A percentile compares a stretch with the other conserved stretches of the same genome.
Evolutionary conservation across 495 filamentous ascomycete genomes (phyloP).

Genomic region (Ramalina peruviana): DNA sequence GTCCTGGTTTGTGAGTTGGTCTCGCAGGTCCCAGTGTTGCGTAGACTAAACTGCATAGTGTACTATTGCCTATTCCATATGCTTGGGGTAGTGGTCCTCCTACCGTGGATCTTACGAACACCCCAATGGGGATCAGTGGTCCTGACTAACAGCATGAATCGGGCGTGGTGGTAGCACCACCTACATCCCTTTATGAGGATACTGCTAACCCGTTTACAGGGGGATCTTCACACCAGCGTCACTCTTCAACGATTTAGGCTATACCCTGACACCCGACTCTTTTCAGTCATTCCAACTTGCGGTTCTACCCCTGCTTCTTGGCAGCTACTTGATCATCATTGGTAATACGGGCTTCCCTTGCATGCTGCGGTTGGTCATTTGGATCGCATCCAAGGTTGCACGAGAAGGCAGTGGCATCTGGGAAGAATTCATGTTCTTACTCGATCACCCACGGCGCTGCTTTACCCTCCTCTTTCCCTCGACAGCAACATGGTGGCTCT

Average conservation of each 20-base stretch:
- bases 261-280: slow-evolving; percentile 79
- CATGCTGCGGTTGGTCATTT: slow-evolving; percentile 83
- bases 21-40: not conserved
- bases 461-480: slow-evolving; percentile 87
- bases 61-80: slow-evolving; percentile 69
- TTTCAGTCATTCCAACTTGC: slow-evolving; percentile 77
- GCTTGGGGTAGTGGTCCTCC: slow-evolving; percentile 53
- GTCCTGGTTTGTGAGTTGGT: slow-evolving; percentile 43
- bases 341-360: slow-evolving; percentile 92
- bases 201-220: slow-evolving; percentile 16
- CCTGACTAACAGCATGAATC: slow-evolving; percentile 42
- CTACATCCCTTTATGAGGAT: not conserved
- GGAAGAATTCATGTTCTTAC: slow-evolving; percentile 78
- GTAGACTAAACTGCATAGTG: slow-evolving; percentile 7
- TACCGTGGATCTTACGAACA: slow-evolving; percentile 65
- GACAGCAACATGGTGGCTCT: slow-evolving; percentile 91
- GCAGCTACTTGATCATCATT: slow-evolving; percentile 72
- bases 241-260: slow-evolving; percentile 80
- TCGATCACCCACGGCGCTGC: slow-evolving; percentile 89
- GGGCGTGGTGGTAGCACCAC: slow-evolving; percentile 57
- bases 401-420: slow-evolving; percentile 51
- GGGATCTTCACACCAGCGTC: slow-evolving; percentile 75
- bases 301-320: slow-evolving; percentile 55
- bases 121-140: slow-evolving; percentile 45
- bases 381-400: slow-evolving; percentile 47